Conservation (phyloP, 2,329 filamentous ascomycete genomes). For the Ascochyta lentis region DNA sequence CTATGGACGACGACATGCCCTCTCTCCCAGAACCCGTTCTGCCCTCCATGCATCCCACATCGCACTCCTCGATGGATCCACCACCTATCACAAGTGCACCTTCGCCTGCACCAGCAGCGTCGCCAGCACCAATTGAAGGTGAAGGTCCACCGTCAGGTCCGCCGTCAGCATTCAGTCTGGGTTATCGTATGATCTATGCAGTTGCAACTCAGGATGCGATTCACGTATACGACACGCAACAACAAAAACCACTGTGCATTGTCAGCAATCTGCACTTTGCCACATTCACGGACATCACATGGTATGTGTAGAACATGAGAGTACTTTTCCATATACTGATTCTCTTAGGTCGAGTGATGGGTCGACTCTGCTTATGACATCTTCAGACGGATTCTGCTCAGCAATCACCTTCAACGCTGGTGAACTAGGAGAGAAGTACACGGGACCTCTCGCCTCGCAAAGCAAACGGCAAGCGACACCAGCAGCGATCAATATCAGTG, state of each 20-base stretch:
- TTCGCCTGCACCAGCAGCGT: constrained; percentile 58
- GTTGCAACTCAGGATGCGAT: constrained; percentile 97
- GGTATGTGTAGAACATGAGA: constrained; percentile 64
- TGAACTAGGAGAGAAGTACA: constrained; percentile 84
- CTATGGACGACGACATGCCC: constrained; percentile 80
- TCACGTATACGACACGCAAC: constrained; percentile 94
- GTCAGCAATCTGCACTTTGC: constrained; percentile 98
- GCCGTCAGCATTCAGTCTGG: constrained; percentile 76
- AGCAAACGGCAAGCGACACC: constrained; percentile 39
- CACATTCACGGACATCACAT: constrained; percentile 94
- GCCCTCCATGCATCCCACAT: constrained; percentile 61
- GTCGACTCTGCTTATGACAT: constrained; percentile 87
- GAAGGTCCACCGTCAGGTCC: constrained; percentile 56
- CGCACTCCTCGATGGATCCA: constrained; percentile 79
- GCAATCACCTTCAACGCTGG: constrained; percentile 82
- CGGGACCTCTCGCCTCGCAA: constrained; percentile 62
- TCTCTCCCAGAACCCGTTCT: constrained; percentile 82
- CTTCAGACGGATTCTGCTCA: constrained; percentile 97
- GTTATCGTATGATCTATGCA: constrained; percentile 94
- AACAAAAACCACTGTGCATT: constrained; percentile 89
- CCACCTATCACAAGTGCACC: constrained; percentile 69
- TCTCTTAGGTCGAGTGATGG: constrained; percentile 73
- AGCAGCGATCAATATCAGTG: constrained; percentile 52
- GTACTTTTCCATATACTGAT: constrained; percentile 10
- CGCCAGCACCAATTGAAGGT: constrained; percentile 59